A percentile compares a stretch with the other conserved stretches of the same genome.
Conservation (phyloP, 345 rosid genomes). For the Heritiera fomes region DNA sequence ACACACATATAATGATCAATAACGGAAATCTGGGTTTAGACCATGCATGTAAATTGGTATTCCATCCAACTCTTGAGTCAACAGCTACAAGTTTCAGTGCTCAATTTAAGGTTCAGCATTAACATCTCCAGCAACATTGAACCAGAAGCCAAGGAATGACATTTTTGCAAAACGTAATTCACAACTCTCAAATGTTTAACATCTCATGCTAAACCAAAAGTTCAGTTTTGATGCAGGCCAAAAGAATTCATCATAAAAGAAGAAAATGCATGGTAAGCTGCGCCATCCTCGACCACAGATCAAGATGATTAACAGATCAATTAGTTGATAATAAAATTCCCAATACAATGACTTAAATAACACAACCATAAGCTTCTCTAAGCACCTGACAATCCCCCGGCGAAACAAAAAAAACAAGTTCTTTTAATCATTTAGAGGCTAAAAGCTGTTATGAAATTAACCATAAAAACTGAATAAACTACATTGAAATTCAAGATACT, state of each 20-base stretch:
- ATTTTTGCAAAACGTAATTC: neutral
- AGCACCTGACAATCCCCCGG: neutral
- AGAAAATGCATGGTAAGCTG: neutral
- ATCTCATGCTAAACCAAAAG: neutral
- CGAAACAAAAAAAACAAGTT: neutral
- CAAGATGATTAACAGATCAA: neutral
- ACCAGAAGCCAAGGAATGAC: neutral
- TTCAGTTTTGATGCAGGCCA: neutral
- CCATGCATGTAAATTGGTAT: neutral
- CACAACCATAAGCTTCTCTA: neutral
- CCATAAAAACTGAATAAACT: neutral
- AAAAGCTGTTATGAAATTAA: neutral
- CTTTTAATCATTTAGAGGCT: neutral
- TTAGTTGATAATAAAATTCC: neutral
- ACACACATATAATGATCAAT: neutral
- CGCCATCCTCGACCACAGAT: neutral
- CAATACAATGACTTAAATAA: neutral
- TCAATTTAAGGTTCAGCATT: neutral
- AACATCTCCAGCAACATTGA: neutral
- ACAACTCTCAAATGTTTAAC: neutral
- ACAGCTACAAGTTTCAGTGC: neutral
- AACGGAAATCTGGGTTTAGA: neutral
- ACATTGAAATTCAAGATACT: slow-evolving; percentile 2
- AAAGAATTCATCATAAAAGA: neutral
- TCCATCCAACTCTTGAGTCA: neutral